Evolutionary conservation across 345 rosid species (phyloP).

Genomic region (Rubroshorea leprosula): DNA sequence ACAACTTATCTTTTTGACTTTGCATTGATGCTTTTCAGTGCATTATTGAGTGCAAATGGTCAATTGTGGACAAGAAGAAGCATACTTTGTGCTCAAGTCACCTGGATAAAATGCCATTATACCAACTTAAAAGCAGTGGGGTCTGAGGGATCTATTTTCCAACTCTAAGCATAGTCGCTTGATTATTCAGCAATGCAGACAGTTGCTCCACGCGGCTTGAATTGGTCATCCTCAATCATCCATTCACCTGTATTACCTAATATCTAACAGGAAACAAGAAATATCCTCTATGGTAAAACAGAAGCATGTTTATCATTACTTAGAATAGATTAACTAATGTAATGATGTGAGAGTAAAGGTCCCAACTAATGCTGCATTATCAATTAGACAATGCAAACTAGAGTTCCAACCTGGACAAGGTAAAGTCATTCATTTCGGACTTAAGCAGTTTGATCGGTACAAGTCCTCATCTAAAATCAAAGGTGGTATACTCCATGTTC

Average conservation of each 20-base stretch:
- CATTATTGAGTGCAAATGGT: not conserved
- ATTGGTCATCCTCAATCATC: too few species aligned
- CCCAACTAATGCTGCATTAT: too few species aligned
- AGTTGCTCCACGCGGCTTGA: too few species aligned
- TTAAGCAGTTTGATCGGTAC: slow-evolving; percentile 26
- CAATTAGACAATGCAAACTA: too few species aligned
- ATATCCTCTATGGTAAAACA: too few species aligned
- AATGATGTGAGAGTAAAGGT: too few species aligned
- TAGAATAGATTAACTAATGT: too few species aligned
- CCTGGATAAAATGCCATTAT: not conserved
- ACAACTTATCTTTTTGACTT: not conserved
- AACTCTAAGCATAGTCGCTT: not conserved
- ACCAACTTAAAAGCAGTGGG: not conserved
- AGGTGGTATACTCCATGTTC: slow-evolving; percentile 71
- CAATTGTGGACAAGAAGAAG: not conserved
- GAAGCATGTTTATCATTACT: too few species aligned
- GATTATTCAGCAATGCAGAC: not conserved
- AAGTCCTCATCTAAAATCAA: slow-evolving; percentile 55
- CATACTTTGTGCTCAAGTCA: not conserved
- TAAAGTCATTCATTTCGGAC: not conserved
- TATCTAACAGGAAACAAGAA: too few species aligned
- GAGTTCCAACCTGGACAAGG: not conserved
- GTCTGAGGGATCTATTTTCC: not conserved
- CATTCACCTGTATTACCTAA: too few species aligned
- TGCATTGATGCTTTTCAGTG: not conserved